Percentiles rank a stretch among this genome's conserved stretches.
phyloP scores from a whole-genome alignment of 331 rosid genomes.

The Ulmus americana region DNA sequence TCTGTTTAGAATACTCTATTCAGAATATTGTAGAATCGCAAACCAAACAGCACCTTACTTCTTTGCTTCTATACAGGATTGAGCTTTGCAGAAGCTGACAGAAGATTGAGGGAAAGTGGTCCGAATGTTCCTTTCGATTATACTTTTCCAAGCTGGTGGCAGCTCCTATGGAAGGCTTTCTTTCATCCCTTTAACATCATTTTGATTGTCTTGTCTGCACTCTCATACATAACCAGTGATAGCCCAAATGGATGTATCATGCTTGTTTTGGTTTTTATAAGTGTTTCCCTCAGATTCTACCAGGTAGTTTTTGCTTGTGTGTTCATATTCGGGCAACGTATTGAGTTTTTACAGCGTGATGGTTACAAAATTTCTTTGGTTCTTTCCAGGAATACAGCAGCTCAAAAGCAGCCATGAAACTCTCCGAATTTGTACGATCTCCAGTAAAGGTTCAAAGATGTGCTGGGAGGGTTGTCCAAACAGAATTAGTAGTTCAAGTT shows the following conservation, averaged over 20 bases:
- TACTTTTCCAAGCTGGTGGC: conserved; percentile 67
- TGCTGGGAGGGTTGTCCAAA: conserved; percentile 73
- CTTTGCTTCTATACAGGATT: conserved; percentile 44
- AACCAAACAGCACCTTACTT: background rate
- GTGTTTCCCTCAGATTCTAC: conserved; percentile 68
- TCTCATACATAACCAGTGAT: conserved; percentile 58
- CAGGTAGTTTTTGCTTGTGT: conserved; percentile 39
- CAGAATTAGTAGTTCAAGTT: conserved; percentile 63
- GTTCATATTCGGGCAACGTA: no score
- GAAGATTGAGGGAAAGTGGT: conserved; percentile 61
- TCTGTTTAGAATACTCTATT: no score
- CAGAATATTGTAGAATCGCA: background rate
- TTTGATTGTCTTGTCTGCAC: conserved; percentile 51
- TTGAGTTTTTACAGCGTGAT: conserved; percentile 5
- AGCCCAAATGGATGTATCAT: conserved; percentile 64
- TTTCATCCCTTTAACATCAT: conserved; percentile 78
- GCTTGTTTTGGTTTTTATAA: conserved; percentile 62
- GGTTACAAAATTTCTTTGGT: background rate
- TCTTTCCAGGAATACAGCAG: conserved; percentile 58
- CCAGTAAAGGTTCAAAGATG: conserved; percentile 84
- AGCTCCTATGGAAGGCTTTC: conserved; percentile 65
- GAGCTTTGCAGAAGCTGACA: conserved; percentile 74
- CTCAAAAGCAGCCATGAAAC: conserved; percentile 82
- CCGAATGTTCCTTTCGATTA: conserved; percentile 61
- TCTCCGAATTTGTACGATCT: conserved; percentile 56